These are phyloP conservation scores for Termitomyces sp. DNA, from an alignment of 768 basidiomycete species.

Conservation along the genomic window DNA sequence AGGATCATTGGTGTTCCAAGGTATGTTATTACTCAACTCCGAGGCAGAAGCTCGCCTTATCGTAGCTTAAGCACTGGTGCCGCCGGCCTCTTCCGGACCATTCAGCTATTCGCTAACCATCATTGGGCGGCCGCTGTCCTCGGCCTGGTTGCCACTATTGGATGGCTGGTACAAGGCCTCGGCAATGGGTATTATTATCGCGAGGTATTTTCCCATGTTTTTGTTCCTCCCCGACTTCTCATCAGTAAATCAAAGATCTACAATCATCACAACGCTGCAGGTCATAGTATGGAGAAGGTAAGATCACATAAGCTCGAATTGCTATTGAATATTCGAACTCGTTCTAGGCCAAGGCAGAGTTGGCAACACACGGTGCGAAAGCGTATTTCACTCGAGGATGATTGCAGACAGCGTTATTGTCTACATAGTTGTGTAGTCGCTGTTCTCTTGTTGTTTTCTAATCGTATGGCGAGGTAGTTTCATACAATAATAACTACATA, in stretches of 20 bases:
- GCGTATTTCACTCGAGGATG: conserved; percentile 84
- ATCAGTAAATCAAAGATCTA: conserved; percentile 52
- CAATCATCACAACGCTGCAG: conserved; percentile 74
- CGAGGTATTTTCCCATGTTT: conserved; percentile 44
- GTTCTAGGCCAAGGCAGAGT: conserved; percentile 73
- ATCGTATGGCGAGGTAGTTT: not conserved
- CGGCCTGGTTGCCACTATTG: conserved; percentile 75
- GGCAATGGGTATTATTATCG: conserved; percentile 82
- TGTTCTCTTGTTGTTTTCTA: conserved; percentile 1
- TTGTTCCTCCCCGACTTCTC: conserved; percentile 12
- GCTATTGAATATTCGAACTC: conserved; percentile 3
- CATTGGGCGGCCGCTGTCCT: conserved; percentile 80
- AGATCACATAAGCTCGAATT: conserved; percentile 15
- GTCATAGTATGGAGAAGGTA: conserved; percentile 87
- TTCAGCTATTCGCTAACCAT: conserved; percentile 69
- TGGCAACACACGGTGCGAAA: conserved; percentile 82
- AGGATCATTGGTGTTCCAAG: conserved; percentile 94
- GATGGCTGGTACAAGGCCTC: conserved; percentile 84
- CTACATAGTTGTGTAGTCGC: not conserved
- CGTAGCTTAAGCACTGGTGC: conserved; percentile 71
- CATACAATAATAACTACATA: conserved; percentile 9
- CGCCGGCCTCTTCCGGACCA: conserved; percentile 91
- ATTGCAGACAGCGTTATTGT: conserved; percentile 16
- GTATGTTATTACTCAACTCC: conserved; percentile 38
- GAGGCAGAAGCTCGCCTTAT: conserved; percentile 28